A percentile compares a stretch with the other conserved stretches of the same genome.
Conservation (phyloP, 441 rosid genomes). For the Adansonia gregorii region DNA sequence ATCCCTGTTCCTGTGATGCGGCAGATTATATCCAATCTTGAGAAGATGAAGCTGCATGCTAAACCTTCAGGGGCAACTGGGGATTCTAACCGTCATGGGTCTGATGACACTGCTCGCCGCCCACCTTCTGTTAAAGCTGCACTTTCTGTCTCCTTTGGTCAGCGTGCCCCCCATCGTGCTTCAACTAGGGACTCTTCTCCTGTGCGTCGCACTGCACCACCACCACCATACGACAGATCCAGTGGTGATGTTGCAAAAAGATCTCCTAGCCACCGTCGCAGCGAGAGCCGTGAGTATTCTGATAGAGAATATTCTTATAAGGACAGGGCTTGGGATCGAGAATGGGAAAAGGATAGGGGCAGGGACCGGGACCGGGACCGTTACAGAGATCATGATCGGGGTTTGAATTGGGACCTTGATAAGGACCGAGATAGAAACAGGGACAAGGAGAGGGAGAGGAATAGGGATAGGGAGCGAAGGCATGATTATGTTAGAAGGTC, state of each 20-base stretch:
- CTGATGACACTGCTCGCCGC: constrained; percentile 96
- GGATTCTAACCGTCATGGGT: constrained; percentile 72
- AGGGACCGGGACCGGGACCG: constrained; percentile 33
- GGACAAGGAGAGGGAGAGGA: constrained; percentile 43
- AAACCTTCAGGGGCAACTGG: constrained; percentile 88
- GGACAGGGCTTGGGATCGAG: constrained; percentile 35
- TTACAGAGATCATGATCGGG: constrained; percentile 25
- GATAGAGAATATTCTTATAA: constrained; percentile 55
- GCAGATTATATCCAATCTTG: constrained; percentile 77
- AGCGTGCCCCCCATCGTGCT: constrained; percentile 99
- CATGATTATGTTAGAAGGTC: constrained; percentile 62
- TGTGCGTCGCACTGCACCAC: constrained; percentile 79
- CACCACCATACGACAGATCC: constrained; percentile 58
- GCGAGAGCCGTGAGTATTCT: constrained; percentile 58
- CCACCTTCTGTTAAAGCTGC: constrained; percentile 99
- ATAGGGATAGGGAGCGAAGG: constrained; percentile 50
- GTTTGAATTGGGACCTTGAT: constrained; percentile 29
- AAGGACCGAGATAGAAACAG: constrained; percentile 30
- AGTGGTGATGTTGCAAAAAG: constrained; percentile 52
- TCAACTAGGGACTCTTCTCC: constrained; percentile 99
- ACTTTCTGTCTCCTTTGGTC: constrained; percentile 97
- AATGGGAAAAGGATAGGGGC: constrained; percentile 11
- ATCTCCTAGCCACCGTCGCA: constrained; percentile 65
- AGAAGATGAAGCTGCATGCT: constrained; percentile 86
- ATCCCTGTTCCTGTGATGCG: constrained; percentile 96